phyloP scores from a whole-genome alignment of 2,329 filamentous ascomycete genomes.

The Monilinia laxa region DNA sequence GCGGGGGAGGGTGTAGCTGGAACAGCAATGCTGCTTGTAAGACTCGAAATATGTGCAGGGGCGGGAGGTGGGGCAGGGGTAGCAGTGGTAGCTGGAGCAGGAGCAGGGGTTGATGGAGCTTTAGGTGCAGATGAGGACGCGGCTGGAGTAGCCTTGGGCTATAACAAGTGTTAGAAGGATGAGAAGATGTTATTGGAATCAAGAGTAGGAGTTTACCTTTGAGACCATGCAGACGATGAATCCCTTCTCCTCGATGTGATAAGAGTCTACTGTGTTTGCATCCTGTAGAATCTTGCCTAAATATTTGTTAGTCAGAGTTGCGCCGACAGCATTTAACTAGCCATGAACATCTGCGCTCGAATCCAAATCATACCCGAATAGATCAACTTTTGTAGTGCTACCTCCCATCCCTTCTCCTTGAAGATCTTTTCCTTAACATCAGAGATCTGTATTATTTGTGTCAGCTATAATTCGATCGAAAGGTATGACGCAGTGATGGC shows the following conservation, averaged over 20 bases:
- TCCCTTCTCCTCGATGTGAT: slow-evolving; percentile 99
- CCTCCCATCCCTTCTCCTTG: slow-evolving; percentile 91
- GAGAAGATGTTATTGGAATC: neutral
- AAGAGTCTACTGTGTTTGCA: slow-evolving; percentile 92
- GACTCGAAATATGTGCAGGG: slow-evolving; percentile 56
- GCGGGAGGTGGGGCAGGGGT: slow-evolving; percentile 60
- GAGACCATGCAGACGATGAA: slow-evolving; percentile 99
- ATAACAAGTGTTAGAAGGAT: slow-evolving; percentile 35
- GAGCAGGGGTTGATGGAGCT: slow-evolving; percentile 63
- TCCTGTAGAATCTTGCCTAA: slow-evolving; percentile 97
- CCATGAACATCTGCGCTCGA: slow-evolving; percentile 6
- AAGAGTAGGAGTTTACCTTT: slow-evolving; percentile 62
- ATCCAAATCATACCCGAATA: slow-evolving; percentile 73
- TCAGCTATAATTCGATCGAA: slow-evolving; percentile 24
- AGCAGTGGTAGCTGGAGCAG: slow-evolving; percentile 55
- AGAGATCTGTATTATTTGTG: slow-evolving; percentile 62
- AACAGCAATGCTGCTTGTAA: slow-evolving; percentile 48
- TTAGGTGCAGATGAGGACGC: slow-evolving; percentile 54
- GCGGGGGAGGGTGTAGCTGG: slow-evolving; percentile 51
- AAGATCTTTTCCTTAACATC: slow-evolving; percentile 90
- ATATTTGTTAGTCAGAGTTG: slow-evolving; percentile 35
- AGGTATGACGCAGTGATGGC: neutral
- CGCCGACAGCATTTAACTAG: slow-evolving; percentile 12
- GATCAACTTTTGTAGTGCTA: slow-evolving; percentile 89
- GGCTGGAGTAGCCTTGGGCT: slow-evolving; percentile 67